Conservation (phyloP, 2,329 filamentous ascomycete genomes). For the Aureobasidium sp. region DNA sequence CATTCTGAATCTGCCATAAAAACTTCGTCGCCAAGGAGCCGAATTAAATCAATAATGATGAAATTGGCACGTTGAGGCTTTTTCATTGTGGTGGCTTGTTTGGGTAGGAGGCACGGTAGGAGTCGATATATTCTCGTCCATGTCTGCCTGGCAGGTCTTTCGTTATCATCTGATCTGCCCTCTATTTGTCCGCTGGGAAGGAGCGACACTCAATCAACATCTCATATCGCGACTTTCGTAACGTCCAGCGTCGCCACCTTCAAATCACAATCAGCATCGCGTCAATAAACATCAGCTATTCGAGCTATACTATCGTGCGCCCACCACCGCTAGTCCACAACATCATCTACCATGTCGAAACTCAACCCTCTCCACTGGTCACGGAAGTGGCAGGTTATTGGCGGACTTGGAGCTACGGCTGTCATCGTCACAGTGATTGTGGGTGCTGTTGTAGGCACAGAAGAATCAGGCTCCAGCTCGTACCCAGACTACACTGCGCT, state of each 20-base stretch:
- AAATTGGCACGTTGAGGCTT: neutral
- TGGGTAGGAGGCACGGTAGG: neutral
- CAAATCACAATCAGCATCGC: neutral
- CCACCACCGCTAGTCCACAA: neutral
- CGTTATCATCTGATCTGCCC: neutral
- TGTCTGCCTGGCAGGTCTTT: neutral
- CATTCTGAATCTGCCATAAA: neutral
- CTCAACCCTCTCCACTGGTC: slow-evolving; percentile 25
- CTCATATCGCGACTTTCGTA: neutral
- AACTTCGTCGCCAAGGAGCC: neutral
- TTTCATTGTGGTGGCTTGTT: neutral
- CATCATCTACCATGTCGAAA: slow-evolving; percentile 17
- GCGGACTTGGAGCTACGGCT: neutral
- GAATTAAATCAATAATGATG: neutral
- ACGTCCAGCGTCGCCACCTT: neutral
- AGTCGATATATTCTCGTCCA: neutral
- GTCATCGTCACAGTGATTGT: neutral
- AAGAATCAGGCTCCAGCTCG: neutral
- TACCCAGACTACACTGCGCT: slow-evolving; percentile 26
- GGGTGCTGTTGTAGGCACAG: neutral
- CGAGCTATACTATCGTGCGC: neutral
- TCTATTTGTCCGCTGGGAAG: neutral
- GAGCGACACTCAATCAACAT: neutral
- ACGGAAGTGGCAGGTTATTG: slow-evolving; percentile 18
- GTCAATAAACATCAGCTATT: neutral